Conservation (phyloP, 148 eudicot species). For the Spergularia bocconei region DNA sequence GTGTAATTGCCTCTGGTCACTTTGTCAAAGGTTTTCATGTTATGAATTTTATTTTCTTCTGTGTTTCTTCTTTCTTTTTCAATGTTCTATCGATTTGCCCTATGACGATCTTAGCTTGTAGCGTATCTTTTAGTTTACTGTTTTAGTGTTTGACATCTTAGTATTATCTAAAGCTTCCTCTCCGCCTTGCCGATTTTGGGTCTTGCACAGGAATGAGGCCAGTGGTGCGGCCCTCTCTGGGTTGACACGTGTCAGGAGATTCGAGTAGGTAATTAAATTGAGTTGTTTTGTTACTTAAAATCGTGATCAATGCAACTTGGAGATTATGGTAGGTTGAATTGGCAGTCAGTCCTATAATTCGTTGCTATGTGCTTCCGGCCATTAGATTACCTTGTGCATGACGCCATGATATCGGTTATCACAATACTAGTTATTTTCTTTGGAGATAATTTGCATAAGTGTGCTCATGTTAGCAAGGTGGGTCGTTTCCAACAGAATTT, state of each 20-base stretch:
- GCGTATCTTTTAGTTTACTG: neutral
- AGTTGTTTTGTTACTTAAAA: neutral
- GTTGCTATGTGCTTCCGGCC: neutral
- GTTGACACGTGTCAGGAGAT: constrained; percentile 97
- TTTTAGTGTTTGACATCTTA: neutral
- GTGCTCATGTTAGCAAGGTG: neutral
- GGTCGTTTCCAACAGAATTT: constrained; percentile 18
- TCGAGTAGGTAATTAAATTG: constrained; percentile 89
- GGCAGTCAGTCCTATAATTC: neutral
- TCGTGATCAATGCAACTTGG: neutral
- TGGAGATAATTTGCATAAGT: neutral
- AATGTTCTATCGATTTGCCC: too few species aligned
- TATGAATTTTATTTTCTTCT: too few species aligned
- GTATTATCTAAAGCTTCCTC: constrained; percentile 75
- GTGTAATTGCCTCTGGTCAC: too few species aligned
- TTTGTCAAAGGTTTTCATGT: too few species aligned
- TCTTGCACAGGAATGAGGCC: constrained; percentile 95
- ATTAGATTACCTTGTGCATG: neutral
- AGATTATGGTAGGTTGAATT: neutral
- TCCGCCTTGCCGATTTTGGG: constrained; percentile 97
- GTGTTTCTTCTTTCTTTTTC: too few species aligned
- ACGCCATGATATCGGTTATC: neutral
- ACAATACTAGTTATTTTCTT: neutral
- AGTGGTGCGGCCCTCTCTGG: constrained; percentile 99
- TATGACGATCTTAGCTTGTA: too few species aligned